Base-by-base conservation (phyloP, 345 rosid species). In the Citrus australasica region DNA sequence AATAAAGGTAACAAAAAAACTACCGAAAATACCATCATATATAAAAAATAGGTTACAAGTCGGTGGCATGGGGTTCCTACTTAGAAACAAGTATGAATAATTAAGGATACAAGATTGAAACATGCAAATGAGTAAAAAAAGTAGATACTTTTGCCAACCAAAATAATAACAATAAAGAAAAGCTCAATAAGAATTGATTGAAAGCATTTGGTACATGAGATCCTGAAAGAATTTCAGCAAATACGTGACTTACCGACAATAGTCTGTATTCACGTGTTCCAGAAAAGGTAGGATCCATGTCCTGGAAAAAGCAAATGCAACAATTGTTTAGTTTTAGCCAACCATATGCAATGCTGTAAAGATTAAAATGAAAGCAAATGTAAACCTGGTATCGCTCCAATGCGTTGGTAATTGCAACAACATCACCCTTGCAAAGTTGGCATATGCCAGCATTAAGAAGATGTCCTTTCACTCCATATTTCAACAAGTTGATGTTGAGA, bases 401-500 rank as follows among this genome's bases (percentile, higher is more conserved):
- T 2, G 99, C 99, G 84, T 94, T 96, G 24, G 85, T 85, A 76
- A 96, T 89, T 78, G 98, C 89, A 89, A 93, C 92, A 76, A 88
- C 87, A 81, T 96, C 99, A 3, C 90, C 93, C 86, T 92, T 92
- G 91, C 98, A 94, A 74, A 96, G 94, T 78, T 94, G 97, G 85
- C 98, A 94, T 82, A 96, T 77, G 79, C 99, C 99, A 78, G 99
- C 98, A 86, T 89, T 96, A 72, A 96, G 95, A 84, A 96, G 93
- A 87, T 96, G 98, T 28, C 99, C 99, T 85, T 93, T 94, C 78
- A 91, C 99, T 84, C 98, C 98, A 82, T 95, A 94, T 82, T 94
- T 95, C 58, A 96, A 97, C 86, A 96, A 85, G 90, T 92, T 91
- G 71, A 85, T 92, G 67, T 80, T 85, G 75, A 92, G 93, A 16